Evolutionary conservation across 163 green algal genomes (phyloP).

Genomic region (Coccomyxa subellipsoidea): DNA sequence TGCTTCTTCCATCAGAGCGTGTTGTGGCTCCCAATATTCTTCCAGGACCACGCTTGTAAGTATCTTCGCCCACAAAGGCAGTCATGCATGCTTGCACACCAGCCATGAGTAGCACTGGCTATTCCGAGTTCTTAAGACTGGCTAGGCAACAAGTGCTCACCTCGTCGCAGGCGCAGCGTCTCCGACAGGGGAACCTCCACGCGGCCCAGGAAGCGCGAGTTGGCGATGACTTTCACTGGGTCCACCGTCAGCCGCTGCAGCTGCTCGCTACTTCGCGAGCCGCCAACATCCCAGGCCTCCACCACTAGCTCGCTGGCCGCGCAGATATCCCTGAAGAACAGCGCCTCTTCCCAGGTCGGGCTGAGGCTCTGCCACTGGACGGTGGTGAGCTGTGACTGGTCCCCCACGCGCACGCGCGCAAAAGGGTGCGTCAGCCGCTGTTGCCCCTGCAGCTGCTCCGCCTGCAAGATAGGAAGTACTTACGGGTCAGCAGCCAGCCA

Average conservation of each 20-base stretch:
- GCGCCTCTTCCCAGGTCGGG: conserved; percentile 55
- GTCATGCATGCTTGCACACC: not conserved
- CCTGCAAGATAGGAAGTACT: conserved; percentile 16
- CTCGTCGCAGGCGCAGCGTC: conserved; percentile 42
- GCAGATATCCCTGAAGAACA: conserved; percentile 58
- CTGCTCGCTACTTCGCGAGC: conserved; percentile 34
- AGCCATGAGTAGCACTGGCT: not conserved
- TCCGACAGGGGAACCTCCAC: conserved; percentile 51
- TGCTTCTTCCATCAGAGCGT: too few species aligned
- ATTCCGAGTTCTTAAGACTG: not conserved
- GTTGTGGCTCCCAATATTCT: too few species aligned
- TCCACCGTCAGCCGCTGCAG: conserved; percentile 36
- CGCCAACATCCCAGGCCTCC: conserved; percentile 60
- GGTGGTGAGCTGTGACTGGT: conserved; percentile 44
- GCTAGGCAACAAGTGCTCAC: not conserved
- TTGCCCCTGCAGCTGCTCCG: conserved; percentile 37
- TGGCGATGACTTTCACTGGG: conserved; percentile 44
- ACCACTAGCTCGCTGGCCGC: conserved; percentile 52
- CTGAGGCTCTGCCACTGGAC: conserved; percentile 49
- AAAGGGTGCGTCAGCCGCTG: conserved; percentile 48
- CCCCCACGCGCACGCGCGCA: conserved; percentile 40
- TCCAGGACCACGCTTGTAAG: too few species aligned
- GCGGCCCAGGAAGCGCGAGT: conserved; percentile 52
- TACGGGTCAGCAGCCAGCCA: too few species aligned
- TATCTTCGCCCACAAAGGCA: too few species aligned